These are phyloP conservation scores for Patellaria atrata DNA, from an alignment of 495 filamentous ascomycete species.

Conservation along the genomic window DNA sequence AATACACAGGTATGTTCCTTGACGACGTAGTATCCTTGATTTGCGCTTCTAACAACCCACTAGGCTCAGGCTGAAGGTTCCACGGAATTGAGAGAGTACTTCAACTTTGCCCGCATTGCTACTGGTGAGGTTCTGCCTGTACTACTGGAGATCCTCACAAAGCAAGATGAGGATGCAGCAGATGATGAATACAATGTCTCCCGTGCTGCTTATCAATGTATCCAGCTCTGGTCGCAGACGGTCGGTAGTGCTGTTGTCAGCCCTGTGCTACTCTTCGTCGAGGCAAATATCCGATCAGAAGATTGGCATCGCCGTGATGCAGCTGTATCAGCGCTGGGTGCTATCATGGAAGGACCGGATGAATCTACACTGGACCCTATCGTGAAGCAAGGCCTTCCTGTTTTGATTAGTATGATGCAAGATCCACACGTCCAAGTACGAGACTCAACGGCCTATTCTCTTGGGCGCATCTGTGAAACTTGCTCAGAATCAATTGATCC, in stretches of 20 bases:
- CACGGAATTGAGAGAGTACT: slow-evolving; percentile 71
- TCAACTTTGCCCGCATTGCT: slow-evolving; percentile 82
- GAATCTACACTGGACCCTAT: slow-evolving; percentile 76
- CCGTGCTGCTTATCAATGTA: slow-evolving; percentile 88
- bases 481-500: slow-evolving; percentile 82
- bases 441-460: slow-evolving; percentile 92
- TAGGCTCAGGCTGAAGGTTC: slow-evolving; percentile 48
- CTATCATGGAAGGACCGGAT: slow-evolving; percentile 96
- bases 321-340: slow-evolving; percentile 94
- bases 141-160: slow-evolving; percentile 72
- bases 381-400: slow-evolving; percentile 82
- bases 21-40: not conserved
- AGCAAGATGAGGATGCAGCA: slow-evolving; percentile 91
- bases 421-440: slow-evolving; percentile 77
- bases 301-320: slow-evolving; percentile 92
- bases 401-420: slow-evolving; percentile 92
- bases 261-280: slow-evolving; percentile 78
- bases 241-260: slow-evolving; percentile 67
- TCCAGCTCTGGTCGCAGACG: slow-evolving; percentile 87
- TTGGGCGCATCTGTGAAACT: slow-evolving; percentile 88
- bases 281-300: slow-evolving; percentile 72
- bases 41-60: not conserved
- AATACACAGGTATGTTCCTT: slow-evolving; percentile 82
- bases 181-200: slow-evolving; percentile 97
- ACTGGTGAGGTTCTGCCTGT: slow-evolving; percentile 87